phyloP scores from a whole-genome alignment of 306 rosid genomes.

The Senna tora region DNA sequence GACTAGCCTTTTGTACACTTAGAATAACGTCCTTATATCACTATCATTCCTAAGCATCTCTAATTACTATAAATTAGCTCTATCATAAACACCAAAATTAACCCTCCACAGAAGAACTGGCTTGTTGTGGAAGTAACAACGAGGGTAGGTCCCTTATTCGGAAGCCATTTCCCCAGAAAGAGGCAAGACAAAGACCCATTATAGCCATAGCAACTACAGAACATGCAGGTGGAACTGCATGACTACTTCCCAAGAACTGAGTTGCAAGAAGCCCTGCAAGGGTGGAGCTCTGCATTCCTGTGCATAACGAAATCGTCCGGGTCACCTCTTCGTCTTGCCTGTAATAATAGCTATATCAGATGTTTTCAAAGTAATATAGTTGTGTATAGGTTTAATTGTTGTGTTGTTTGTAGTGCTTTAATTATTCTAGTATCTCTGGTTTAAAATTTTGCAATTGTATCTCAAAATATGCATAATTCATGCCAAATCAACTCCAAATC shows the following conservation, averaged over 20 bases:
- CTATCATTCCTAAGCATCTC: slow-evolving; percentile 38
- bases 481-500: too few relatives aligned
- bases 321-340: slow-evolving; percentile 85
- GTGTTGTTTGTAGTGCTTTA: too few relatives aligned
- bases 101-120: slow-evolving; percentile 47
- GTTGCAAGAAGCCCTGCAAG: slow-evolving; percentile 97
- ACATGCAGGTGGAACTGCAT: slow-evolving; percentile 97
- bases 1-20: slow-evolving; percentile 36
- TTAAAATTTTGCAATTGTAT: too few relatives aligned
- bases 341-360: slow-evolving; percentile 35
- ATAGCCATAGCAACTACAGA: slow-evolving; percentile 93
- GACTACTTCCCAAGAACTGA: slow-evolving; percentile 89
- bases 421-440: too few relatives aligned
- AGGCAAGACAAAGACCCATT: slow-evolving; percentile 92
- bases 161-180: slow-evolving; percentile 89
- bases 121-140: slow-evolving; percentile 46
- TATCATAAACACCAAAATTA: slow-evolving; percentile 25
- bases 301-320: slow-evolving; percentile 85
- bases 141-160: slow-evolving; percentile 71
- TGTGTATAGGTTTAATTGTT: neutral
- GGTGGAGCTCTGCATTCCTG: slow-evolving; percentile 99
- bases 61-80: slow-evolving; percentile 19
- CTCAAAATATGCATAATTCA: too few relatives aligned
- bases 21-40: slow-evolving; percentile 13
- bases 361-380: slow-evolving; percentile 12